These are phyloP conservation scores for Gentiana macrophylla DNA, from an alignment of 257 asterid genomes.

Conservation along the genomic window DNA sequence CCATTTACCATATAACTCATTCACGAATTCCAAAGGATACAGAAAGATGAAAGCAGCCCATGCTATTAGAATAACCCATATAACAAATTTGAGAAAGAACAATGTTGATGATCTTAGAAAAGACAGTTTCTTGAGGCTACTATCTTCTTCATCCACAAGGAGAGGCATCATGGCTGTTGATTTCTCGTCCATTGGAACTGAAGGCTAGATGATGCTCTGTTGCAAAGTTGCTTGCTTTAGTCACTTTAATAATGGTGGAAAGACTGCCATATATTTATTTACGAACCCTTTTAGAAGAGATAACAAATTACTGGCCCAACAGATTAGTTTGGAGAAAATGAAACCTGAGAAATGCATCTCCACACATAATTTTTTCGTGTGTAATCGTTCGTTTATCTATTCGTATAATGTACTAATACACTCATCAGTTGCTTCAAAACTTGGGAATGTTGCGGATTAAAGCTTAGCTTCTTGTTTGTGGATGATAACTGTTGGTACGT, in stretches of 20 bases:
- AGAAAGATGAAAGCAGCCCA: constrained; percentile 54
- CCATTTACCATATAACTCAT: constrained; percentile 10
- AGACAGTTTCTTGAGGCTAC: constrained; percentile 17
- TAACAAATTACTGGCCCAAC: constrained; percentile 11
- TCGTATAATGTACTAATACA: too few species aligned
- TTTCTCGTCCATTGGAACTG: constrained; percentile 36
- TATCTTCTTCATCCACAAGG: constrained; percentile 29
- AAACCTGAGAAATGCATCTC: constrained; percentile 9
- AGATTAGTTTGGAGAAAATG: constrained; percentile 1
- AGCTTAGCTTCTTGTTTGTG: too few species aligned
- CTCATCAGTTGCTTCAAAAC: too few species aligned
- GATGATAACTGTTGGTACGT: too few species aligned
- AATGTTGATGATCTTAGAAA: constrained; percentile 28
- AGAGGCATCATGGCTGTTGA: constrained; percentile 32
- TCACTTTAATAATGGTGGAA: neutral
- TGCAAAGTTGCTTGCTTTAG: neutral
- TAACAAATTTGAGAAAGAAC: constrained; percentile 36
- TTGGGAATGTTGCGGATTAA: too few species aligned
- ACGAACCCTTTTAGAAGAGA: neutral
- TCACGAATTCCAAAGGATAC: constrained; percentile 25
- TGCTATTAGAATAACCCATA: constrained; percentile 50
- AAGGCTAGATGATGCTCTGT: neutral
- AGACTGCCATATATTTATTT: constrained; percentile 5
- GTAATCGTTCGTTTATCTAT: too few species aligned
- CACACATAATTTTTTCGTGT: constrained; percentile 1